Conservation (phyloP, 257 asterid species). For the Rehmannia glutinosa region DNA sequence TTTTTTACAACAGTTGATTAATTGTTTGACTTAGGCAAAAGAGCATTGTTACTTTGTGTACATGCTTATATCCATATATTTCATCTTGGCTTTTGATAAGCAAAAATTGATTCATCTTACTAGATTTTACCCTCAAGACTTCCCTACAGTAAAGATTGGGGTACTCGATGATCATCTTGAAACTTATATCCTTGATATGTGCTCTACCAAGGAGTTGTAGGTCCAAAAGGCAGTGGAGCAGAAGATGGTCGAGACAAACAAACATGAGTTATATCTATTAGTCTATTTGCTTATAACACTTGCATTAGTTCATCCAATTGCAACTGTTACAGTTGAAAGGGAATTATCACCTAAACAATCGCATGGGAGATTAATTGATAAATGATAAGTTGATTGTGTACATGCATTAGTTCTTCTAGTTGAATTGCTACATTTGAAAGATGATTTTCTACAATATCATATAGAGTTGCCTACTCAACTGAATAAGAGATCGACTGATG, state of each 20-base stretch:
- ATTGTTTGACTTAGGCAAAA: no score
- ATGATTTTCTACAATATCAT: no score
- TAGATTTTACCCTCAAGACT: not conserved
- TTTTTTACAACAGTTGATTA: no score
- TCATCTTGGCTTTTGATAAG: not conserved
- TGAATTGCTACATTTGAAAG: no score
- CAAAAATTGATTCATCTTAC: not conserved
- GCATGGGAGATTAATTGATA: not conserved
- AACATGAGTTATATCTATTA: not conserved
- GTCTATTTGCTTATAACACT: not conserved
- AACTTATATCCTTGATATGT: not conserved
- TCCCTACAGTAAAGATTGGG: not conserved
- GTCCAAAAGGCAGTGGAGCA: not conserved
- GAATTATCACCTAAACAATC: not conserved
- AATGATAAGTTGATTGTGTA: no score
- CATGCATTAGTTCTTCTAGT: no score
- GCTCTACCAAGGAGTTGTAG: not conserved
- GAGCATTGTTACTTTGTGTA: no score
- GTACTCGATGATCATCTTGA: not conserved
- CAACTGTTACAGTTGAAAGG: no score
- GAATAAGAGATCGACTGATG: no score
- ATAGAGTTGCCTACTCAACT: no score
- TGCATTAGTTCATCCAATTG: no score
- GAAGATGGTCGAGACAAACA: not conserved
- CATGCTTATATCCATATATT: no score